Evolutionary conservation across 352 stramenopile species (phyloP).

Genomic region (Lagenidium giganteum): DNA sequence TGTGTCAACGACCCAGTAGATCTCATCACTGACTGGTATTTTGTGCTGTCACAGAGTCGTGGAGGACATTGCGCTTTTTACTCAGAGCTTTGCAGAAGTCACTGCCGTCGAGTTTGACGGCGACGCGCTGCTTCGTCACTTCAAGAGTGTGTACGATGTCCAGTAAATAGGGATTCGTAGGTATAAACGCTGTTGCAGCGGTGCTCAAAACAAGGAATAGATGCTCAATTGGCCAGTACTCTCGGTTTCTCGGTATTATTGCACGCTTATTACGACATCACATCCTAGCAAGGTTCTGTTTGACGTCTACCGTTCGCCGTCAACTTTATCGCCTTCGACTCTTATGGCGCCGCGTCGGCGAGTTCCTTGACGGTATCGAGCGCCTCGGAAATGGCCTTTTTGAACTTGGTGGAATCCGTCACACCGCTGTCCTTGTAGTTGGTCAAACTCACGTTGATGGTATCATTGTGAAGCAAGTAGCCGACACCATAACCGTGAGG

Average conservation of each 20-base stretch:
- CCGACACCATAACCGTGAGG: constrained; percentile 86
- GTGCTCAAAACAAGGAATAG: too few species aligned
- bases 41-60: constrained; percentile 34
- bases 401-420: constrained; percentile 70
- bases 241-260: too few species aligned
- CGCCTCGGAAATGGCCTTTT: constrained; percentile 47
- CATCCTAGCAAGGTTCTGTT: too few species aligned
- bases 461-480: constrained; percentile 85
- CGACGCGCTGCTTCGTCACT: constrained; percentile 50
- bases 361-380: constrained; percentile 79
- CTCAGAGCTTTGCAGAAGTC: constrained; percentile 70
- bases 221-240: too few species aligned
- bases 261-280: too few species aligned
- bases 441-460: constrained; percentile 81
- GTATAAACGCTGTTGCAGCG: too few species aligned
- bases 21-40: not conserved
- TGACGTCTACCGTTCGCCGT: too few species aligned
- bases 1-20: not conserved
- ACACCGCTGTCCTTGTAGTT: constrained; percentile 78
- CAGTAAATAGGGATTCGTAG: constrained; percentile 12
- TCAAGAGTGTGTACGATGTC: constrained; percentile 44
- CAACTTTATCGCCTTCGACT: too few species aligned
- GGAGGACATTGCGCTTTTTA: constrained; percentile 68
- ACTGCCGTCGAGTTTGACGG: constrained; percentile 65
- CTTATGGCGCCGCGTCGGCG: constrained; percentile 41